Base-by-base conservation (phyloP, 352 stramenopile species). In the Lagenidium giganteum region DNA sequence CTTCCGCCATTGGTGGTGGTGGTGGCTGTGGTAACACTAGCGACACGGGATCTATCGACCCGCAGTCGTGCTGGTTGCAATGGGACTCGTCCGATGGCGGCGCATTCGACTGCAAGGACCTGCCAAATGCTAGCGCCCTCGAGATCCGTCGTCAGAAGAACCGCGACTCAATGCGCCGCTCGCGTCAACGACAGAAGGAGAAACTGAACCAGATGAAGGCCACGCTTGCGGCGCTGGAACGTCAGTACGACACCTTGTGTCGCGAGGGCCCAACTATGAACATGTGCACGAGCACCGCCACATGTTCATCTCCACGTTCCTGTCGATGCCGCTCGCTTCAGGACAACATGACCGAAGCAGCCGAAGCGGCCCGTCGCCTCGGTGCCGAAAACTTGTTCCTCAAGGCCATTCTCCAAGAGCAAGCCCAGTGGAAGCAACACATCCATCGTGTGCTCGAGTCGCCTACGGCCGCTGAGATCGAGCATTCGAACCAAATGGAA, bases 81-180 rank as follows among this genome's bases (percentile, higher is more conserved):
- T n/a, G n/a, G n/a, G n/a, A n/a, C n/a, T n/a, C n/a, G n/a, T n/a
- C n/a, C n/a, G n/a, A n/a, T n/a, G n/a, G n/a, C n/a, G n/a, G n/a
- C 4, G 51, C 71, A 2, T 21, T 75, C 39, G 61, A 75, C 40
- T 59, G 53, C 42, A 31, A 30, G 2, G 54, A 61, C 14, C 52
- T 70, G 8, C 55, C 69, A 18, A 60, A 50, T 28, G 53, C 33
- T 6, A 58, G 34, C 8, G 57, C 57, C 11, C 45, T 82, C 11
- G 64, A 71, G 21, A 57, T 62, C 28, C 66, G 69, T 0, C 53
- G 69, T 1, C 54, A 66, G 32, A 75, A 76, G 50, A 82, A 82
- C 43, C 66, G 69, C 33, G 69, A 78, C 44, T 79, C 66, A 45
- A 82, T 82, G 69, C 63, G 64, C 18, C 63, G 69, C 30, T 72